These are phyloP conservation scores for Przewalskia tangutica DNA, from an alignment of 257 asterid genomes.

Conservation along the genomic window DNA sequence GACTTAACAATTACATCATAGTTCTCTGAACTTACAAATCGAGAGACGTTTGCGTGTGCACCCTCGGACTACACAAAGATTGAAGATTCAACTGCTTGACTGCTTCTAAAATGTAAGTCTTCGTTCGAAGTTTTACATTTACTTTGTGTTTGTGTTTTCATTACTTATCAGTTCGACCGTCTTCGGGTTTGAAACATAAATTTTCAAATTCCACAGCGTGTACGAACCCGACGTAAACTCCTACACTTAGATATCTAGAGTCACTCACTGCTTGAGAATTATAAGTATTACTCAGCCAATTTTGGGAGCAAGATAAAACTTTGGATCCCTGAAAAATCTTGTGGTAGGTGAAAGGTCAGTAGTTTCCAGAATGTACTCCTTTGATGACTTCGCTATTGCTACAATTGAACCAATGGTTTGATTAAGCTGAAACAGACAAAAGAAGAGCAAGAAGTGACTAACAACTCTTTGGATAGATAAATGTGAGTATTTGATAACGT, in stretches of 20 bases:
- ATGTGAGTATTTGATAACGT: background rate
- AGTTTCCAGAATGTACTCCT: constrained; percentile 59
- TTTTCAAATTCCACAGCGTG: too few relatives aligned
- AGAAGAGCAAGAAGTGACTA: background rate
- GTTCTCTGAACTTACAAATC: too few relatives aligned
- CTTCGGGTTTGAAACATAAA: too few relatives aligned
- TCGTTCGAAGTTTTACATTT: too few relatives aligned
- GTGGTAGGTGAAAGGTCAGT: constrained; percentile 88
- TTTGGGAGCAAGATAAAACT: constrained; percentile 73
- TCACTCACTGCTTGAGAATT: background rate
- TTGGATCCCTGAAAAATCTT: constrained; percentile 73
- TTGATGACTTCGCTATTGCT: constrained; percentile 83
- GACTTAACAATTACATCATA: too few relatives aligned
- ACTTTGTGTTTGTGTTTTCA: too few relatives aligned
- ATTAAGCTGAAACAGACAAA: constrained; percentile 44
- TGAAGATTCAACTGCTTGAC: too few relatives aligned
- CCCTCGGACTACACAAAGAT: too few relatives aligned
- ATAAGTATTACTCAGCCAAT: constrained; percentile 13
- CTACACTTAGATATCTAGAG: background rate
- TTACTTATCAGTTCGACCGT: too few relatives aligned
- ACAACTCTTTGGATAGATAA: background rate
- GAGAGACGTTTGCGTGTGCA: too few relatives aligned
- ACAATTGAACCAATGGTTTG: constrained; percentile 92
- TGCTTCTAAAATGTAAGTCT: too few relatives aligned
- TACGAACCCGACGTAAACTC: too few relatives aligned